Percentiles rank a stretch among this genome's conserved stretches.
Conservation (phyloP, 192 early-diverging fungal genomes). For the Backusella westeae region DNA sequence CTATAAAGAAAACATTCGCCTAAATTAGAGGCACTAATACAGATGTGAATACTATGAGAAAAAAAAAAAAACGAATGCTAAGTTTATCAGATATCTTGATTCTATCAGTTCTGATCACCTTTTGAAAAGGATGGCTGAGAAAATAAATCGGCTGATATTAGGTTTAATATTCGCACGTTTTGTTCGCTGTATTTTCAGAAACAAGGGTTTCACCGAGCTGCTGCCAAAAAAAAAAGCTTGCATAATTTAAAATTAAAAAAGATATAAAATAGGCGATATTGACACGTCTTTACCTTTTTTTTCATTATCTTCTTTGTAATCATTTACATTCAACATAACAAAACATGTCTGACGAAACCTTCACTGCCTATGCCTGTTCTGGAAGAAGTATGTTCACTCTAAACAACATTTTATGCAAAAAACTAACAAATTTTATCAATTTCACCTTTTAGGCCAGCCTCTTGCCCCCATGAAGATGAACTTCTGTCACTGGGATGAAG, state of each 20-base stretch:
- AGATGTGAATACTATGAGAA: neutral
- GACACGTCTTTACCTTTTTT: neutral
- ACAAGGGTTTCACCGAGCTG: conserved; percentile 2
- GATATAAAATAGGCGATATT: neutral
- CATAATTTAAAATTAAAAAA: neutral
- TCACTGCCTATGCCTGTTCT: conserved; percentile 3
- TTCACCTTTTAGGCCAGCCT: neutral
- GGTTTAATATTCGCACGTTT: neutral
- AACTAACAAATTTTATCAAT: neutral
- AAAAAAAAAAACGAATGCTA: neutral
- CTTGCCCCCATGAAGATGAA: conserved; percentile 8
- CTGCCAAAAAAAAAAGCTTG: neutral
- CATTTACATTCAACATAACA: neutral
- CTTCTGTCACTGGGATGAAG: conserved; percentile 17
- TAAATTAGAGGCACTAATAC: neutral
- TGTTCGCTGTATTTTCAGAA: neutral
- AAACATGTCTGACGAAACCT: conserved; percentile 17
- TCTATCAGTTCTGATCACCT: neutral
- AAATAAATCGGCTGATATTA: neutral
- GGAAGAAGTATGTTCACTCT: neutral
- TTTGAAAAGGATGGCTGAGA: neutral
- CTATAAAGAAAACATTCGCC: neutral
- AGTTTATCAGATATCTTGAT: neutral
- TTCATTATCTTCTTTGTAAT: neutral
- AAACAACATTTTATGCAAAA: neutral